Base-by-base conservation (phyloP, 1,284 basidiomycete species). In the Hemileia vastatrix region DNA sequence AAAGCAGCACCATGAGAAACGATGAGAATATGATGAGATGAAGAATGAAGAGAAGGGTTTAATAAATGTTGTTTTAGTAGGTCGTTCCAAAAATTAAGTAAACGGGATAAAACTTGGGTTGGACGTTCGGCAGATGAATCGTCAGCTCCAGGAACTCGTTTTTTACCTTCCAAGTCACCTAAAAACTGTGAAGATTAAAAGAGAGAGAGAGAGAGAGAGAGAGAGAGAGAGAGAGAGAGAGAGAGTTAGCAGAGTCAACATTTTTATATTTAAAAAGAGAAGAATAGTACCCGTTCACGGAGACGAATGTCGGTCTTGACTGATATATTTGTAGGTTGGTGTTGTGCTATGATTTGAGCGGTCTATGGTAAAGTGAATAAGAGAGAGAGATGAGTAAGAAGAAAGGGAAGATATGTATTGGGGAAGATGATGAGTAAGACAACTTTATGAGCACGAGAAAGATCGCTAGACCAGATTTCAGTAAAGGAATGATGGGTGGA, bases 1-100 rank as follows among this genome's bases (percentile, higher is more conserved):
- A 61, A 32, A 19, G 59, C 59, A 23, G 50, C 59, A 6, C 59
- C 59, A 54, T 61, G 59, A 21, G 49, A 53, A 21, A 61, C 59
- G 31, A 61, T 47, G 15, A 61, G 49, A 21, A 61, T 54, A 6
- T 45, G 51, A 9, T n/a, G 51, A 11, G 51, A 31, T 6, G 3
- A 57, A 47, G 24, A 15, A 2, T 32, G 18, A 8, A 19, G 15
- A 23, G 51, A 33, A 27, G 40, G 40, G 31, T 45, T 53, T 21
- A 23, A 45, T 48, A 27, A 45, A 24, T 32, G 21, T n/a, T 31
- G 51, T 6, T 4, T n/a, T 4, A n/a, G 31, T 18, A 23, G 43
- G 6, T 33, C 48, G 21, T 47, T 61, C 59, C 59, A 61, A n/a
- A 61, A 61, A 15, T 48, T 43, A 32, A 61, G 44, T 40, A 61